These are phyloP conservation scores for Rhynchosporium graminicola DNA, from an alignment of 2,329 filamentous ascomycete species.

Conservation along the genomic window DNA sequence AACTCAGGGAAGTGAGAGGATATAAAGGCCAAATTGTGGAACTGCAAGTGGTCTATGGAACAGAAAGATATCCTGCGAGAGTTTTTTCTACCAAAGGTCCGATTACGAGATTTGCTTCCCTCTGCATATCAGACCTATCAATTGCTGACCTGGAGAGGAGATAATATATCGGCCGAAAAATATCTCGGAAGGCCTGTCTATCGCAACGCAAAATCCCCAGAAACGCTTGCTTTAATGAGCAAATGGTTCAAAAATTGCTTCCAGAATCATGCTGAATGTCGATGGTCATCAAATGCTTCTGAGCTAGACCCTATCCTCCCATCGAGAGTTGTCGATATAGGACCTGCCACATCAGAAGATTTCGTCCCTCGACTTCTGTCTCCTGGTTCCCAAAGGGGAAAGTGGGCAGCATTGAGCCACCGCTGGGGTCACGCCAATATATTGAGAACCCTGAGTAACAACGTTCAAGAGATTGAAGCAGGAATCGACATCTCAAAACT, in stretches of 20 bases:
- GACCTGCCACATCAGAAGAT: not conserved
- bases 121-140: not conserved
- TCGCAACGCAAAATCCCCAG: not conserved
- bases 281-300: not conserved
- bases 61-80: constrained; percentile 1
- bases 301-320: not conserved
- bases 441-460: not conserved
- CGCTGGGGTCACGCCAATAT: constrained; percentile 9
- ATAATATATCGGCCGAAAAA: not conserved
- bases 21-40: not conserved
- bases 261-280: constrained; percentile 6
- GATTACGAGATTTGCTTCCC: not conserved
- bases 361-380: not conserved
- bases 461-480: not conserved
- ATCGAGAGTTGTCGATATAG: constrained; percentile 14
- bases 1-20: not conserved
- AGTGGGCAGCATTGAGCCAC: constrained; percentile 16
- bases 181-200: not conserved
- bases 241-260: constrained; percentile 7
- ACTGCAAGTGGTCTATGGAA: not conserved
- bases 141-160: not conserved
- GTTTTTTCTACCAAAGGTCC: constrained; percentile 2
- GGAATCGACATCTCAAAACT: constrained; percentile 3
- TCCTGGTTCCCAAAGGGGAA: not conserved
- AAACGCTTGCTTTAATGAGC: not conserved